Evolutionary conservation across 2,329 filamentous ascomycete genomes (phyloP).

Genomic region (Didymella arachidicola): DNA sequence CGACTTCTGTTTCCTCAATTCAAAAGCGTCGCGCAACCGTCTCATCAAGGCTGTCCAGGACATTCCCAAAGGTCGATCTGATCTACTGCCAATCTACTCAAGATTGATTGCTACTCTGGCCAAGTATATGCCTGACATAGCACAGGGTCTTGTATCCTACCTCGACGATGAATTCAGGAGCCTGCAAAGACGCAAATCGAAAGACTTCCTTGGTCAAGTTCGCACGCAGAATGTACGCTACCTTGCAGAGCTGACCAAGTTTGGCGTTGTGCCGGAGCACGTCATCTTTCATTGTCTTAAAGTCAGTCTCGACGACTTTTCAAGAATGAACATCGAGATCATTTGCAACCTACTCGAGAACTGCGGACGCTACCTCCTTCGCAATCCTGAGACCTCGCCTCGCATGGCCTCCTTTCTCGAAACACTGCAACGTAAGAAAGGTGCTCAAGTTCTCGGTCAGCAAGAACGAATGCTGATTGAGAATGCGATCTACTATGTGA

Average conservation of each 20-base stretch:
- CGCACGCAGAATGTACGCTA: conserved; percentile 96
- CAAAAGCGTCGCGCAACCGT: conserved; percentile 94
- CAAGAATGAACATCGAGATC: conserved; percentile 98
- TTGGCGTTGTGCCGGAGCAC: conserved; percentile 96
- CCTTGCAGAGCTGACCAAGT: conserved; percentile 95
- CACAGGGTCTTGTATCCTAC: conserved; percentile 88
- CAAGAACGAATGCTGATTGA: conserved; percentile 98
- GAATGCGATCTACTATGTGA: conserved; percentile 97
- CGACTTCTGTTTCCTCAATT: conserved; percentile 98
- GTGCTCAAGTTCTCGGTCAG: conserved; percentile 91
- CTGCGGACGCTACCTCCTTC: conserved; percentile 90
- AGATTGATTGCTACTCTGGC: conserved; percentile 91
- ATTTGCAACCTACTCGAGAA: conserved; percentile 96
- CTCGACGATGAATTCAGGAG: conserved; percentile 97
- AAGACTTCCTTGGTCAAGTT: conserved; percentile 95
- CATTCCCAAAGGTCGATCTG: conserved; percentile 90
- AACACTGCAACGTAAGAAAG: conserved; percentile 94
- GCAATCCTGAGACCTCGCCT: conserved; percentile 89
- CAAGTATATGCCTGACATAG: conserved; percentile 93
- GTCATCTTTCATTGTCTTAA: conserved; percentile 99
- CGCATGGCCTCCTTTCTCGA: conserved; percentile 95
- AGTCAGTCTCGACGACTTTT: conserved; percentile 96
- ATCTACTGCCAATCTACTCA: conserved; percentile 90
- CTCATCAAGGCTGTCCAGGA: conserved; percentile 93
- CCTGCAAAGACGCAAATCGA: conserved; percentile 93